Evolutionary conservation across 2,329 filamentous ascomycete genomes (phyloP).

Genomic region (Leptographium lundbergii): DNA sequence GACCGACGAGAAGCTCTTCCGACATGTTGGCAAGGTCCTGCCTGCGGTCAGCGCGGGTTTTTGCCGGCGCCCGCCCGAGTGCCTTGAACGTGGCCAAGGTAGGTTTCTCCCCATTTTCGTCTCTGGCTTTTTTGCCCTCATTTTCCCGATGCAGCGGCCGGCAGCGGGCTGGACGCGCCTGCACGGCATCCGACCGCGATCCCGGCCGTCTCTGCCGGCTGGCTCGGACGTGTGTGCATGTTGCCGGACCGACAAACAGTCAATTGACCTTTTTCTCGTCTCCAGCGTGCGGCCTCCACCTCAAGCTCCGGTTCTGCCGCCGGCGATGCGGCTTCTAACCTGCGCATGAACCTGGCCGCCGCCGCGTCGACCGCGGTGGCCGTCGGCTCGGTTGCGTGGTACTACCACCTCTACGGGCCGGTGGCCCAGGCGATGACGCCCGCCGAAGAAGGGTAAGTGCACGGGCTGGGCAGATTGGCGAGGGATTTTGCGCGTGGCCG

Average conservation of each 20-base stretch:
- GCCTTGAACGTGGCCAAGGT: constrained; percentile 64
- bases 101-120: constrained; percentile 1
- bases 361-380: constrained; percentile 77
- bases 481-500: background rate
- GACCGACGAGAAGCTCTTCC: constrained; percentile 33
- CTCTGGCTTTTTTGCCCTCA: constrained; percentile 4
- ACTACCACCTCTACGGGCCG: constrained; percentile 90
- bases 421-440: constrained; percentile 81
- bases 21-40: constrained; percentile 90
- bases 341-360: constrained; percentile 76
- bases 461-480: constrained; percentile 11
- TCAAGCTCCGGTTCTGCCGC: constrained; percentile 59
- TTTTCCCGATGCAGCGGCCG: background rate
- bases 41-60: constrained; percentile 76
- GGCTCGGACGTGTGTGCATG: background rate
- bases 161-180: background rate
- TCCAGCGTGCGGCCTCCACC: constrained; percentile 56
- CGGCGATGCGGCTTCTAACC: constrained; percentile 46
- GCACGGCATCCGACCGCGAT: background rate
- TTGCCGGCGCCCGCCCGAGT: constrained; percentile 65
- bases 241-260: background rate
- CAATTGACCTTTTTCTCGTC: constrained; percentile 8
- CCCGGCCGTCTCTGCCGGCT: background rate
- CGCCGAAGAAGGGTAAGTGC: constrained; percentile 92
- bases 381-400: constrained; percentile 86